phyloP scores from a whole-genome alignment of 176 grass and related monocot genomes.

The Typha latifolia region DNA sequence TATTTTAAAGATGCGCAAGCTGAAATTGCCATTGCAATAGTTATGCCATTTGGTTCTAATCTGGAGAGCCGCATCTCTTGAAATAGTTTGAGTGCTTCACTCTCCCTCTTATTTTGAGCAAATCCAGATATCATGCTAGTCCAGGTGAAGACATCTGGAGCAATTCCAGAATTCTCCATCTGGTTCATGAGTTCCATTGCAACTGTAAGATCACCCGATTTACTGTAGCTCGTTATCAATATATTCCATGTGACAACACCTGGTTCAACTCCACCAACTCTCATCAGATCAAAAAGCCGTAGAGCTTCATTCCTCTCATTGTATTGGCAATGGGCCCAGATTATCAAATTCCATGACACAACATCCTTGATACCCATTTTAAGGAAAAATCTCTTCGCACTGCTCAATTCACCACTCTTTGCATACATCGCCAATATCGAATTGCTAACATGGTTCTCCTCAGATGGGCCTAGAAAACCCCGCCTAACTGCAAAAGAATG shows the following conservation, averaged over 20 bases:
- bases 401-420: conserved; percentile 46
- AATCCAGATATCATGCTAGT: conserved; percentile 70
- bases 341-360: conserved; percentile 63
- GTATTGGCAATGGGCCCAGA: conserved; percentile 40
- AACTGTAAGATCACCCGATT: conserved; percentile 41
- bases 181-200: conserved; percentile 42
- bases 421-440: conserved; percentile 54
- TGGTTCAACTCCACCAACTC: conserved; percentile 28
- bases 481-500: conserved; percentile 42
- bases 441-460: conserved; percentile 34
- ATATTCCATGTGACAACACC: conserved; percentile 55
- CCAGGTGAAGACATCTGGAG: conserved; percentile 60
- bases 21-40: conserved; percentile 44
- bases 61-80: conserved; percentile 41
- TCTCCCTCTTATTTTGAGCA: conserved; percentile 36
- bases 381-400: conserved; percentile 27
- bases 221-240: conserved; percentile 45
- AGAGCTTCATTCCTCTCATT: conserved; percentile 35
- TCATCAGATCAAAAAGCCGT: conserved; percentile 39
- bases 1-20: conserved; percentile 56
- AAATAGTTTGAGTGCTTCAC: conserved; percentile 46
- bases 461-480: conserved; percentile 28
- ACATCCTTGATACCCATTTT: conserved; percentile 36
- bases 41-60: conserved; percentile 56
- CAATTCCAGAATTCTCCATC: conserved; percentile 45